A percentile compares a stretch with the other conserved stretches of the same genome.
These are phyloP conservation scores for Chlorophyllum brunneum DNA, from an alignment of 768 basidiomycete species.

Conservation along the genomic window DNA sequence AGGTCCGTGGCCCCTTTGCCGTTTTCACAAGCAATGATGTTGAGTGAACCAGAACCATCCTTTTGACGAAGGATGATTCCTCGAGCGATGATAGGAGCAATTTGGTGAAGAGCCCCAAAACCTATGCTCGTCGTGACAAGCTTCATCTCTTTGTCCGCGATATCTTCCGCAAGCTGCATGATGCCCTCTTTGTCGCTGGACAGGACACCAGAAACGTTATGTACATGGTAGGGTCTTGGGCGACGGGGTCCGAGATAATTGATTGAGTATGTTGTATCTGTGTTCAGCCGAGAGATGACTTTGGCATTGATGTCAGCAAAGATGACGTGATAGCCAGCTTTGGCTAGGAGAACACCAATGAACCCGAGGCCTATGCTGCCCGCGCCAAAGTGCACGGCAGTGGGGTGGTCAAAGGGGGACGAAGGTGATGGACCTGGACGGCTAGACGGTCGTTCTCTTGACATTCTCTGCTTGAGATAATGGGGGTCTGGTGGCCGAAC, in stretches of 20 bases:
- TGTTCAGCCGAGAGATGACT: slow-evolving; percentile 5
- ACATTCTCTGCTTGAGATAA: neutral
- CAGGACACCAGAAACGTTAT: slow-evolving; percentile 7
- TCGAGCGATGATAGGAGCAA: slow-evolving; percentile 9
- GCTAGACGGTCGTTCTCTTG: neutral
- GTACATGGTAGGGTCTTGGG: slow-evolving; percentile 8
- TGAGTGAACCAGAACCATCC: neutral
- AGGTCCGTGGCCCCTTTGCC: slow-evolving; percentile 1
- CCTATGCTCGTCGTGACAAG: slow-evolving; percentile 11
- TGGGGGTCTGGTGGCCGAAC: too few species aligned
- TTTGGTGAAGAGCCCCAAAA: slow-evolving; percentile 3
- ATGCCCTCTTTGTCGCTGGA: slow-evolving; percentile 8
- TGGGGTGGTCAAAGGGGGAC: slow-evolving; percentile 5
- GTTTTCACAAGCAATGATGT: slow-evolving; percentile 11
- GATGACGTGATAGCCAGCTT: slow-evolving; percentile 11
- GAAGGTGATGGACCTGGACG: neutral
- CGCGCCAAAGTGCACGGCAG: slow-evolving; percentile 10
- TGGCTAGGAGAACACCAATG: slow-evolving; percentile 9
- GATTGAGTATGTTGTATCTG: slow-evolving; percentile 3
- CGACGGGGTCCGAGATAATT: slow-evolving; percentile 6
- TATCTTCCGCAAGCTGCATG: slow-evolving; percentile 5
- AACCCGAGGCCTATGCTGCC: slow-evolving; percentile 11
- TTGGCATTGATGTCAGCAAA: slow-evolving; percentile 7
- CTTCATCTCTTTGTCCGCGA: slow-evolving; percentile 11
- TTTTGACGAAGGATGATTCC: slow-evolving; percentile 3